phyloP scores from a whole-genome alignment of 2,329 filamentous ascomycete genomes.

The Aspergillus sp. region DNA sequence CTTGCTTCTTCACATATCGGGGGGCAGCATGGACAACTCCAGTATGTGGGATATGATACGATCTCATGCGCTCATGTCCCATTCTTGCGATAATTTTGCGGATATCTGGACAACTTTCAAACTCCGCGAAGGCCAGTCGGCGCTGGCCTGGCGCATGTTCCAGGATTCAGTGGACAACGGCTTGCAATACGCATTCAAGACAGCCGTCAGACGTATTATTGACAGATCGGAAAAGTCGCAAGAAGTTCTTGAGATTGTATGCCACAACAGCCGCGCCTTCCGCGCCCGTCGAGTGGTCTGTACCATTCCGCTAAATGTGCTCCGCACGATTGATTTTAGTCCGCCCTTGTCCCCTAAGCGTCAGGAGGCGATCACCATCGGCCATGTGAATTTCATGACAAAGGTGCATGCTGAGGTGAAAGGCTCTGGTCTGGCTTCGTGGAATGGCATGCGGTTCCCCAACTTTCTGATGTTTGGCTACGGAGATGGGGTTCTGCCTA shows the following conservation, averaged over 20 bases:
- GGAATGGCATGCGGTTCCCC: neutral
- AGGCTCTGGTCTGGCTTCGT: constrained; percentile 1
- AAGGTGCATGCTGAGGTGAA: constrained; percentile 21
- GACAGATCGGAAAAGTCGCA: constrained; percentile 4
- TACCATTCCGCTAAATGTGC: constrained; percentile 24
- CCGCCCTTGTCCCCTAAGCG: constrained; percentile 16
- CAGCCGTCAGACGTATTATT: constrained; percentile 18
- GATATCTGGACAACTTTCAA: constrained; percentile 27
- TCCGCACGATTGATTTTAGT: constrained; percentile 15
- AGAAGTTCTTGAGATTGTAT: neutral
- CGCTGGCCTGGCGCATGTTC: constrained; percentile 25
- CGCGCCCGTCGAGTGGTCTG: constrained; percentile 21
- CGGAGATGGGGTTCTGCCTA: constrained; percentile 1
- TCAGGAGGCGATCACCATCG: constrained; percentile 18
- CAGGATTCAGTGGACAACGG: constrained; percentile 21
- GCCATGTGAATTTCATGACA: constrained; percentile 14
- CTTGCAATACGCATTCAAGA: constrained; percentile 26
- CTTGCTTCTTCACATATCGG: constrained; percentile 24
- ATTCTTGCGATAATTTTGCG: constrained; percentile 21
- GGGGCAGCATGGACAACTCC: constrained; percentile 21
- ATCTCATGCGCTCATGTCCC: constrained; percentile 16
- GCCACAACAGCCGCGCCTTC: constrained; percentile 7
- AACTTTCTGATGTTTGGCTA: constrained; percentile 3
- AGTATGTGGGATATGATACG: constrained; percentile 21
- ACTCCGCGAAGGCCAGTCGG: constrained; percentile 28